These are phyloP conservation scores for Penicillium italicum DNA, from an alignment of 2,329 filamentous ascomycete genomes.

Conservation along the genomic window DNA sequence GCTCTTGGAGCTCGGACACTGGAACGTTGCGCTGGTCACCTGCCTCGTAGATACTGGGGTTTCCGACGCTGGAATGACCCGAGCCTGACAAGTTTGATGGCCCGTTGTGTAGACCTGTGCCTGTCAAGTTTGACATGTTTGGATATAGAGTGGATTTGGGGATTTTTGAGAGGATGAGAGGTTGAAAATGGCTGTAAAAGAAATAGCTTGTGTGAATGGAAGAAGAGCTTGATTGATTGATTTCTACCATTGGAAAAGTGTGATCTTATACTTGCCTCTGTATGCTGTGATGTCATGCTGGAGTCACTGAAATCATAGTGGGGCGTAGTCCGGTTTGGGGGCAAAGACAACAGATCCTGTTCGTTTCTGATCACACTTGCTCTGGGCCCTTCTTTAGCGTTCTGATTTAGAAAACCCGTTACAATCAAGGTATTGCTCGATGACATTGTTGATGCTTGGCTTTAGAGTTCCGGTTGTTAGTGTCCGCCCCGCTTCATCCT, in stretches of 20 bases:
- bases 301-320: constrained; percentile 32
- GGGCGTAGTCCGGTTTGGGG: constrained; percentile 13
- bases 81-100: not conserved
- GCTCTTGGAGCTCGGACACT: constrained; percentile 50
- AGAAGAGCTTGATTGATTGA: not conserved
- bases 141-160: not conserved
- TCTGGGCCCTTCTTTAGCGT: constrained; percentile 12
- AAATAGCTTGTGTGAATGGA: not conserved
- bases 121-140: constrained; percentile 15
- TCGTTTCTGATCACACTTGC: constrained; percentile 2
- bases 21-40: constrained; percentile 70
- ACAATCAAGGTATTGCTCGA: constrained; percentile 12
- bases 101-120: too few relatives aligned
- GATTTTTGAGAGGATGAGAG: not conserved
- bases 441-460: constrained; percentile 19
- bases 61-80: constrained; percentile 65
- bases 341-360: constrained; percentile 6
- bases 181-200: not conserved
- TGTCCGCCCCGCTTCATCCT: constrained; percentile 1
- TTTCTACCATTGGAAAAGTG: not conserved
- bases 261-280: constrained; percentile 20
- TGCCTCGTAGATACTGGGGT: constrained; percentile 64
- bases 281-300: constrained; percentile 26
- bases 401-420: constrained; percentile 3
- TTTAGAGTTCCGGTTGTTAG: not conserved